These are phyloP conservation scores for Aspergillus ochraceus DNA, from an alignment of 2,329 filamentous ascomycete genomes.

Conservation along the genomic window DNA sequence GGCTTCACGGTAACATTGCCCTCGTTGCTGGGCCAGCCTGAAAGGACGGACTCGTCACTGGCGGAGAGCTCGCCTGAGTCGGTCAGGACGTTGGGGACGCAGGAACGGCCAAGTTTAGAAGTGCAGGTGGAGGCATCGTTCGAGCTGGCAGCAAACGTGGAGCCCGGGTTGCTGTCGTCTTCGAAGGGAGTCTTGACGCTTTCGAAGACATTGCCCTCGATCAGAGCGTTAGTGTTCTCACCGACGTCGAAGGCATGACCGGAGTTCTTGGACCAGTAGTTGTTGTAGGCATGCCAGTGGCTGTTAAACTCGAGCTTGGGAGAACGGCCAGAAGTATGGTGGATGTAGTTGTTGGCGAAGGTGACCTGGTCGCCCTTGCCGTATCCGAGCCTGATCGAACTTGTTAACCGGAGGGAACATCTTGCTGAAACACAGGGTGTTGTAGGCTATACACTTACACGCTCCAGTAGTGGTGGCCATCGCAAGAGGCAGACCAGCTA, in stretches of 20 bases:
- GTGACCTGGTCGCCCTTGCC: slow-evolving; percentile 58
- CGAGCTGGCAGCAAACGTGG: slow-evolving; percentile 28
- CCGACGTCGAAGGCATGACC: slow-evolving; percentile 48
- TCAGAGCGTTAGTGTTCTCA: slow-evolving; percentile 29
- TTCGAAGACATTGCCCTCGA: slow-evolving; percentile 51
- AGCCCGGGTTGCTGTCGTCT: slow-evolving; percentile 26
- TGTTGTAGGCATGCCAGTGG: slow-evolving; percentile 52
- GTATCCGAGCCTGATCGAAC: slow-evolving; percentile 47
- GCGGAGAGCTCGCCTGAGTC: slow-evolving; percentile 31
- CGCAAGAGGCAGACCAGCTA: slow-evolving; percentile 56
- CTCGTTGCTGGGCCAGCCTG: slow-evolving; percentile 32
- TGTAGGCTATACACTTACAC: slow-evolving; percentile 27
- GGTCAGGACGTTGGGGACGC: slow-evolving; percentile 29
- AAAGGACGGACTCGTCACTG: slow-evolving; percentile 28
- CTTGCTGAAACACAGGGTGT: not conserved
- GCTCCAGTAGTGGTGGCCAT: slow-evolving; percentile 60
- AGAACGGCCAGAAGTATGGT: slow-evolving; percentile 57
- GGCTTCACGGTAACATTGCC: slow-evolving; percentile 26
- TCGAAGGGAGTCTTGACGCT: slow-evolving; percentile 40
- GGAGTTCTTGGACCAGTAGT: slow-evolving; percentile 40
- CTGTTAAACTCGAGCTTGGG: slow-evolving; percentile 57
- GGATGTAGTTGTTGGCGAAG: slow-evolving; percentile 60
- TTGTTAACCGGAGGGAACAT: not conserved
- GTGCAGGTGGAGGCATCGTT: slow-evolving; percentile 21
- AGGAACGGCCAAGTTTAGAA: slow-evolving; percentile 28